A percentile compares a stretch with the other conserved stretches of the same genome.
phyloP scores from a whole-genome alignment of 2,329 filamentous ascomycete genomes.

The Thermomyces lanuginosus region DNA sequence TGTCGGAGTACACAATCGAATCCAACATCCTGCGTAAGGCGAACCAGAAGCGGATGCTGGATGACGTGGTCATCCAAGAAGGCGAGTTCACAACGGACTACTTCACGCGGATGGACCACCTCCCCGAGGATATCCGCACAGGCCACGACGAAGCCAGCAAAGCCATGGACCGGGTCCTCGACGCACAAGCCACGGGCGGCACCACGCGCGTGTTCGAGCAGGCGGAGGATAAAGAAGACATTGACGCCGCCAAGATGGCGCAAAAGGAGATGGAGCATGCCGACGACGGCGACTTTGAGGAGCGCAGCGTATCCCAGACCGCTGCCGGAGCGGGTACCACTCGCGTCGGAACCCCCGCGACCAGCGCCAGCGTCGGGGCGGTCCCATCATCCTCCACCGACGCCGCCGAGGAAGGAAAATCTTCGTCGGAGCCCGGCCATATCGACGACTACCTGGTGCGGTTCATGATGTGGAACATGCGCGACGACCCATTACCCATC shows the following conservation, averaged over 20 bases:
- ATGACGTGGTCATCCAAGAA: conserved; percentile 96
- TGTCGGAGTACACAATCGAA: conserved; percentile 89
- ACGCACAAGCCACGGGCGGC: conserved; percentile 45
- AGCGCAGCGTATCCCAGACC: conserved; percentile 33
- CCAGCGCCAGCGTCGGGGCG: conserved; percentile 23
- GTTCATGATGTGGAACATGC: conserved; percentile 46
- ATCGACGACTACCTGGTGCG: conserved; percentile 63
- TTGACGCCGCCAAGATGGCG: conserved; percentile 69
- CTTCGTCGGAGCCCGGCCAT: conserved; percentile 34
- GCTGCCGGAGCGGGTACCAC: conserved; percentile 14
- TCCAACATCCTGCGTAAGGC: conserved; percentile 94
- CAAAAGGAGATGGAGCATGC: conserved; percentile 74
- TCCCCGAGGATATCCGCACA: conserved; percentile 50
- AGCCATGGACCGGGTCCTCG: conserved; percentile 74
- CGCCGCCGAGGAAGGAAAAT: conserved; percentile 4
- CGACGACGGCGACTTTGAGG: conserved; percentile 71
- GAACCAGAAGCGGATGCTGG: conserved; percentile 92
- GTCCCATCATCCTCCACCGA: conserved; percentile 1
- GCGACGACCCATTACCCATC: conserved; percentile 32
- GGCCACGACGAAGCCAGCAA: conserved; percentile 56
- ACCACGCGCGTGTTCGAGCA: conserved; percentile 64
- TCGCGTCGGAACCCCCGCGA: conserved; percentile 17
- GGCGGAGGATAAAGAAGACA: conserved; percentile 77
- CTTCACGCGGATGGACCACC: conserved; percentile 55
- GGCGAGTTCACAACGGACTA: conserved; percentile 96